A percentile compares a stretch with the other conserved stretches of the same genome.
Conservation (phyloP, 495 filamentous ascomycete genomes). For the Stereocaulon alpinum region DNA sequence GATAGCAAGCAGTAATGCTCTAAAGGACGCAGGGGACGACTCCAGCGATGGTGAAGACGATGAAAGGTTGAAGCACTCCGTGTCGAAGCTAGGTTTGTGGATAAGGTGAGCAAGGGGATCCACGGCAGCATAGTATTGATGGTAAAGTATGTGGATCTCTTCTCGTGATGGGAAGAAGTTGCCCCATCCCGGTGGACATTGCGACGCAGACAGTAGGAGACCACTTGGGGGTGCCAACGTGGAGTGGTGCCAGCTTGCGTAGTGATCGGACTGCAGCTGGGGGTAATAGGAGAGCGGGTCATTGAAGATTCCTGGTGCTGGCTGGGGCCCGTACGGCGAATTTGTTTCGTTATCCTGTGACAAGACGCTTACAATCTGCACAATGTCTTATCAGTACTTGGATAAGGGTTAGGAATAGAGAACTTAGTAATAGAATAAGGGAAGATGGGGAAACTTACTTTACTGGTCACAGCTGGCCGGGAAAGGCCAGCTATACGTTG, state of each 20-base stretch:
- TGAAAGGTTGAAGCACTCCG: not conserved
- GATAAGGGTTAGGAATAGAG: not conserved
- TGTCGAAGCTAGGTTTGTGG: slow-evolving; percentile 15
- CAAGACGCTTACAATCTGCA: not conserved
- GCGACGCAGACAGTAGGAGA: not conserved
- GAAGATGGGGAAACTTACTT: not conserved
- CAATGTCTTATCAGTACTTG: not conserved
- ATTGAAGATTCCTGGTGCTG: not conserved
- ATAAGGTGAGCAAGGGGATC: slow-evolving; percentile 16
- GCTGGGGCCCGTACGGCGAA: not conserved
- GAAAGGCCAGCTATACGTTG: slow-evolving; percentile 53
- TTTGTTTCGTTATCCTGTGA: not conserved
- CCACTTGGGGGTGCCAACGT: slow-evolving; percentile 4
- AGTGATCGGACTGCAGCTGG: not conserved
- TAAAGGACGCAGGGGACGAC: slow-evolving; percentile 21
- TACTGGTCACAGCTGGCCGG: slow-evolving; percentile 22
- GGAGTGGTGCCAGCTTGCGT: not conserved
- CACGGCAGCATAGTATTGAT: slow-evolving; percentile 11
- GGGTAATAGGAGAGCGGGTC: not conserved
- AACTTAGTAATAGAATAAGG: not conserved
- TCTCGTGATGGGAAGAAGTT: not conserved
- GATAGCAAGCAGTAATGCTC: slow-evolving; percentile 39
- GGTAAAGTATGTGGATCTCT: slow-evolving; percentile 13
- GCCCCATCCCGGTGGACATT: not conserved
- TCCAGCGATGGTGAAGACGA: slow-evolving; percentile 25